phyloP scores from a whole-genome alignment of 345 rosid species.

The Zanthoxylum bungeanum region DNA sequence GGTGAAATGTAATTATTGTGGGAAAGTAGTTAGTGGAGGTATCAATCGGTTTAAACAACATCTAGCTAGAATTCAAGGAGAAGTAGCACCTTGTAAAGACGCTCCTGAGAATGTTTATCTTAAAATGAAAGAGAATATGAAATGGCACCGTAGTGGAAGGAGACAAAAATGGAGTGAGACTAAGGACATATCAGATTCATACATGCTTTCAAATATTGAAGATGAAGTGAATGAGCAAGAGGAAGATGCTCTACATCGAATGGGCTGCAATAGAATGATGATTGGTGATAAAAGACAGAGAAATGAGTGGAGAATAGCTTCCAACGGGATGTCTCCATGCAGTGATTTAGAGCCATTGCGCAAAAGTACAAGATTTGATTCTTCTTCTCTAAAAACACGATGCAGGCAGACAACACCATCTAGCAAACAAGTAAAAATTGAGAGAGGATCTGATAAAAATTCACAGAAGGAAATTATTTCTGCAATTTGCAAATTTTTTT shows the following conservation, averaged over 20 bases:
- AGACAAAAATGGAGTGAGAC: constrained; percentile 26
- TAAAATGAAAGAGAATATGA: constrained; percentile 48
- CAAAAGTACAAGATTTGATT: constrained; percentile 39
- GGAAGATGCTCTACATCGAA: constrained; percentile 21
- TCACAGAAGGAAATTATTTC: constrained; percentile 48
- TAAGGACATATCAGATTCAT: constrained; percentile 26
- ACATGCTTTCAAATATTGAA: constrained; percentile 30
- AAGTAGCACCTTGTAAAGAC: constrained; percentile 42
- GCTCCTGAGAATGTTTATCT: constrained; percentile 48
- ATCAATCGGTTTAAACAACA: constrained; percentile 53
- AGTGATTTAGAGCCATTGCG: constrained; percentile 26
- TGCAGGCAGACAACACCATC: constrained; percentile 23
- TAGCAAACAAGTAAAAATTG: constrained; percentile 25
- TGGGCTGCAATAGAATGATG: constrained; percentile 14
- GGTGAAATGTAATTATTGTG: constrained; percentile 51
- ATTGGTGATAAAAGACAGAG: constrained; percentile 22
- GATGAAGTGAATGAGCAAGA: constrained; percentile 33
- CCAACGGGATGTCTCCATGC: constrained; percentile 14
- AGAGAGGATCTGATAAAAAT: constrained; percentile 30
- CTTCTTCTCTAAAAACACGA: constrained; percentile 32
- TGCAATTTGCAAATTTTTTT: constrained; percentile 59
- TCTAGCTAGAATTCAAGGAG: constrained; percentile 50
- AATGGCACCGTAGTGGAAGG: constrained; percentile 46
- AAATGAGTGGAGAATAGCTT: constrained; percentile 21
- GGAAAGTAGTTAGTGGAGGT: constrained; percentile 50